Evolutionary conservation across 139 green algal species (phyloP).

Genomic region (Spirogloea muscicola): DNA sequence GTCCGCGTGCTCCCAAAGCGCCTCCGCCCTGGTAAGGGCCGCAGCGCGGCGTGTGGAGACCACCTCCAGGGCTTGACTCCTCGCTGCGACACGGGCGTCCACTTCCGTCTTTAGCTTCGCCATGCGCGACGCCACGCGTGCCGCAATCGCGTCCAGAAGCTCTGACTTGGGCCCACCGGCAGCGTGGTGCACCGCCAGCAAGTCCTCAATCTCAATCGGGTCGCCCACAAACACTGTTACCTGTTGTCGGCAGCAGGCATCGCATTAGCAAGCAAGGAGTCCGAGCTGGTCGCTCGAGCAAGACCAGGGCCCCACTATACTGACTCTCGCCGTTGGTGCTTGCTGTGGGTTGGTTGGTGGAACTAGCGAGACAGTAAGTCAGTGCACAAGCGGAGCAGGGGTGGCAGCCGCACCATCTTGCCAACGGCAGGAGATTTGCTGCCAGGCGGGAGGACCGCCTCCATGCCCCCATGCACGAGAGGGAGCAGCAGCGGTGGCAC

Average conservation of each 20-base stretch:
- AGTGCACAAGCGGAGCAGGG: neutral
- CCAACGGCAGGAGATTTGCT: constrained; percentile 59
- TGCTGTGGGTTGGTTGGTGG: too few relatives aligned
- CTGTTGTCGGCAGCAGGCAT: too few relatives aligned
- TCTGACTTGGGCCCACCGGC: neutral
- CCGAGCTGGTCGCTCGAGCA: too few relatives aligned
- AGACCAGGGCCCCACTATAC: too few relatives aligned
- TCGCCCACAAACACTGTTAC: constrained; percentile 28
- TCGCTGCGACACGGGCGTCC: too few relatives aligned
- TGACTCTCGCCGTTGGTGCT: too few relatives aligned
- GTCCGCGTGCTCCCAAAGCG: too few relatives aligned
- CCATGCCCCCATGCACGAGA: constrained; percentile 83
- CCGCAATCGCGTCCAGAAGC: constrained; percentile 7
- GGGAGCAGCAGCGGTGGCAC: constrained; percentile 71
- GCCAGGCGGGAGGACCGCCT: constrained; percentile 68
- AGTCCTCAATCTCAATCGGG: constrained; percentile 11
- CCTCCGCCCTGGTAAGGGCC: too few relatives aligned
- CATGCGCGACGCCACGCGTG: constrained; percentile 1
- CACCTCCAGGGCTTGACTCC: too few relatives aligned
- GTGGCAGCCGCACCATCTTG: constrained; percentile 26
- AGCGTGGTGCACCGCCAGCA: neutral
- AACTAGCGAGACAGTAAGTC: too few relatives aligned
- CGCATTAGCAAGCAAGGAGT: too few relatives aligned
- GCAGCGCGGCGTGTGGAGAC: too few relatives aligned
- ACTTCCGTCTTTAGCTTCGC: neutral